Base-by-base conservation (phyloP, 441 rosid genomes). In the Sinapis alba region DNA sequence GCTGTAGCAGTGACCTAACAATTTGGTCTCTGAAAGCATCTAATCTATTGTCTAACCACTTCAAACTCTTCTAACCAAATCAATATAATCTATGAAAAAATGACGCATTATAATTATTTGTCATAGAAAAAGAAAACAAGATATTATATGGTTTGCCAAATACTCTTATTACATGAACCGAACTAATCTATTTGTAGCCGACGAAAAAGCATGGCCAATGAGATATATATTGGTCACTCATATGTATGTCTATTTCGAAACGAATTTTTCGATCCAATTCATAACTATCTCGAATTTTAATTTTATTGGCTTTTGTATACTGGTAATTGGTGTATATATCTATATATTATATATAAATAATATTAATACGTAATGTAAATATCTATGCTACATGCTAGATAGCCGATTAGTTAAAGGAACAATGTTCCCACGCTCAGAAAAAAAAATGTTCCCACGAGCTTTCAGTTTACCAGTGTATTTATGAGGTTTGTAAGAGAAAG, bases 401-500 rank as follows among this genome's bases (percentile, higher is more conserved):
- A 43, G 50, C 54, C 23, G 53, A 76, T 57, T 73, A 79, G 72
- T 19, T 7, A 26, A 62, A 73, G 34, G 57, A 79, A 77, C 77
- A 73, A 68, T 83, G 74, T 80, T 71, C 72, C 76, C 82, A 78
- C 68, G 80, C 41, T 34, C 41, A 34, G 41, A 7, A 34, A 34
- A 34, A 32, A 32, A 32, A 32, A 32, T 83, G 73, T 79, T 71
- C 71, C 77, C 81, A 78, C 69, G 80, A 83, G 84, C 86, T 78
- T 90, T 88, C 72, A 84, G 77, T 78, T 78, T 50, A 50, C 54
- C 73, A 61, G 90, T 81, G 90, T 81, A 84, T 86, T 84, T 75
- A 85, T 85, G 86, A 74, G 62, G 79, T 57, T 67, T 69, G 82
- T 64, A 74, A 62, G 85, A 79, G 86, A 77, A 67, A 79, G 51